These are phyloP conservation scores for Arthrobotrys sinensis DNA, from an alignment of 2,329 filamentous ascomycete species.

Conservation along the genomic window DNA sequence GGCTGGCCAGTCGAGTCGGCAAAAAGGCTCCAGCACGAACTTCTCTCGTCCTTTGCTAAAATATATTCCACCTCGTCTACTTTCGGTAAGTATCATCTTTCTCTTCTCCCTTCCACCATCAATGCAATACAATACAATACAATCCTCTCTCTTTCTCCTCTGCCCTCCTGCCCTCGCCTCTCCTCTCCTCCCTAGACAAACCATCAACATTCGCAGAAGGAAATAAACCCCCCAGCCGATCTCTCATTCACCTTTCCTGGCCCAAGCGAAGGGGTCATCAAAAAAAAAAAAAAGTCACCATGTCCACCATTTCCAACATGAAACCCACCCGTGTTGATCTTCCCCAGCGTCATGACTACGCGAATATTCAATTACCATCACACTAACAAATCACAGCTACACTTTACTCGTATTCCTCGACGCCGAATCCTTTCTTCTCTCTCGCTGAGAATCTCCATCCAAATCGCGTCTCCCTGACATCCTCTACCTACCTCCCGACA, in stretches of 20 bases:
- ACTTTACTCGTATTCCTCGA: background rate
- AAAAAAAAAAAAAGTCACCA: background rate
- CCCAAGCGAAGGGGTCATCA: background rate
- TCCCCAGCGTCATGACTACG: background rate
- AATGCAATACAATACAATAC: background rate
- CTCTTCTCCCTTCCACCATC: background rate
- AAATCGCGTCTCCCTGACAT: conserved; percentile 1
- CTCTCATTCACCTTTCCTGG: background rate
- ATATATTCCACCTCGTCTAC: conserved; percentile 65
- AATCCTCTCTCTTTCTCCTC: background rate
- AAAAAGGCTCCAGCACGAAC: conserved; percentile 13
- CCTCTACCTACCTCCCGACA: background rate
- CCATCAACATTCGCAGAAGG: background rate
- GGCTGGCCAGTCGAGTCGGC: conserved; percentile 24
- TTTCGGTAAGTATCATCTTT: conserved; percentile 62
- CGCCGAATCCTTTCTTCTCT: background rate
- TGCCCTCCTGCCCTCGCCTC: background rate
- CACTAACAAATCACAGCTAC: conserved; percentile 16
- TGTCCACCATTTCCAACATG: conserved; percentile 17
- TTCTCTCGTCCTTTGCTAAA: conserved; percentile 68
- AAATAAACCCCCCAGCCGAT: background rate
- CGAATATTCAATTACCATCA: conserved; percentile 7
- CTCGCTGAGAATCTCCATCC: background rate
- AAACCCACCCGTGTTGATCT: conserved; percentile 24
- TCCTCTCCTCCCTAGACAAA: background rate